Evolutionary conservation across 768 basidiomycete species (phyloP).

Genomic region (Boletus rex-veris): DNA sequence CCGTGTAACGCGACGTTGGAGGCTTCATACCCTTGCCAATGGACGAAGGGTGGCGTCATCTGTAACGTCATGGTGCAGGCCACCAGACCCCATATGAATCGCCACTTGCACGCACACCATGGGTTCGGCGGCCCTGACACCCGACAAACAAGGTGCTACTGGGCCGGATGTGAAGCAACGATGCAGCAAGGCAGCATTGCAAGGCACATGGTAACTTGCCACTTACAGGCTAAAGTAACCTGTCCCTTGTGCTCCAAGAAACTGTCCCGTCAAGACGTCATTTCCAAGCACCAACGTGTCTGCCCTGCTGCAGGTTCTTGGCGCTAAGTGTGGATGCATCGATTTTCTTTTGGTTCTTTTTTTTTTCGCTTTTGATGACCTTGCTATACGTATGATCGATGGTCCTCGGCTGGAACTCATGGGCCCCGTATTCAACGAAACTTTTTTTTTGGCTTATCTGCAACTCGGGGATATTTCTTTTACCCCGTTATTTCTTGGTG

Average conservation of each 20-base stretch:
- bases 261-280: slow-evolving; percentile 25
- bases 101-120: slow-evolving; percentile 23
- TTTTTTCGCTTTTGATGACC: neutral
- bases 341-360: neutral
- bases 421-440: neutral
- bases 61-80: slow-evolving; percentile 20
- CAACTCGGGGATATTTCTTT: neutral
- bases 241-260: slow-evolving; percentile 29
- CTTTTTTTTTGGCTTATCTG: neutral
- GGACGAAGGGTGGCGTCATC: slow-evolving; percentile 10
- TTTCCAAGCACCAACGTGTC: slow-evolving; percentile 25
- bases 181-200: slow-evolving; percentile 31
- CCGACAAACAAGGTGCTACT: slow-evolving; percentile 18
- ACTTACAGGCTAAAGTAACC: slow-evolving; percentile 26
- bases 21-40: slow-evolving; percentile 17
- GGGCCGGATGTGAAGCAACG: slow-evolving; percentile 17
- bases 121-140: slow-evolving; percentile 22
- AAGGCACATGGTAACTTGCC: slow-evolving; percentile 27
- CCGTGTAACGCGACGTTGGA: neutral
- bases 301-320: slow-evolving; percentile 19
- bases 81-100: slow-evolving; percentile 25
- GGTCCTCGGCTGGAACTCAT: neutral
- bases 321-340: slow-evolving; percentile 6
- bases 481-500: too few species aligned
- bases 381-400: neutral